Evolutionary conservation across 2,329 filamentous ascomycete species (phyloP).

Genomic region (Curvularia verruculosa): DNA sequence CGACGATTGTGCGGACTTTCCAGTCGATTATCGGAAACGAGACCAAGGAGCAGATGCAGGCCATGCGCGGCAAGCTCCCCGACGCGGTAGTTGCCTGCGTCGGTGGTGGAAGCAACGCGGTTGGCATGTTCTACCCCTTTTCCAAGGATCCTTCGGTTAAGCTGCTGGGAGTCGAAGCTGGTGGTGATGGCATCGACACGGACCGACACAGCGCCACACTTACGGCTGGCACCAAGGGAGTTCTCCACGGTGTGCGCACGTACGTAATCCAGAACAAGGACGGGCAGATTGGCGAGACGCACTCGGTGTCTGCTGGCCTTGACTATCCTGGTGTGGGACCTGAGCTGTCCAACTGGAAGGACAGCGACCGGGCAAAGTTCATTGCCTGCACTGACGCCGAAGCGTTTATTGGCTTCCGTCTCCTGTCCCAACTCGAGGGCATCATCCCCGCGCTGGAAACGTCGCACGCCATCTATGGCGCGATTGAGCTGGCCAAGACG

Average conservation of each 20-base stretch:
- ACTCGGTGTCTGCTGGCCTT: slow-evolving; percentile 93
- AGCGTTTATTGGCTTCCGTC: slow-evolving; percentile 84
- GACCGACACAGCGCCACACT: slow-evolving; percentile 85
- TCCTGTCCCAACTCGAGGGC: slow-evolving; percentile 86
- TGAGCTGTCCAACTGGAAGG: slow-evolving; percentile 92
- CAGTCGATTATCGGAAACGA: slow-evolving; percentile 95
- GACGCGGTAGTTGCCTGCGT: slow-evolving; percentile 97
- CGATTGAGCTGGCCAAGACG: slow-evolving; percentile 87
- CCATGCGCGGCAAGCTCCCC: slow-evolving; percentile 83
- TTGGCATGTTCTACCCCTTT: slow-evolving; percentile 99
- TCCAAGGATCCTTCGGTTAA: slow-evolving; percentile 82
- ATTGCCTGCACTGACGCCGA: slow-evolving; percentile 89
- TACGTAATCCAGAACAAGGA: slow-evolving; percentile 93
- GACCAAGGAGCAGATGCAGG: slow-evolving; percentile 89
- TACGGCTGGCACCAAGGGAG: slow-evolving; percentile 83
- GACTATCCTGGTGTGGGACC: slow-evolving; percentile 98
- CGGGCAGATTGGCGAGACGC: slow-evolving; percentile 92
- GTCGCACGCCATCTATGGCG: slow-evolving; percentile 89
- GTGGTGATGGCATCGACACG: slow-evolving; percentile 90
- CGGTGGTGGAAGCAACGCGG: slow-evolving; percentile 91
- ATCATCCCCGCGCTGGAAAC: slow-evolving; percentile 97
- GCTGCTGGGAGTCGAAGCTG: slow-evolving; percentile 91
- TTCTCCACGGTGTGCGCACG: slow-evolving; percentile 93
- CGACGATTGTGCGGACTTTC: slow-evolving; percentile 96
- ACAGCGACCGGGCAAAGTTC: slow-evolving; percentile 83